Base-by-base conservation (phyloP, 2,329 filamentous ascomycete genomes). In the Zasmidium angulare region DNA sequence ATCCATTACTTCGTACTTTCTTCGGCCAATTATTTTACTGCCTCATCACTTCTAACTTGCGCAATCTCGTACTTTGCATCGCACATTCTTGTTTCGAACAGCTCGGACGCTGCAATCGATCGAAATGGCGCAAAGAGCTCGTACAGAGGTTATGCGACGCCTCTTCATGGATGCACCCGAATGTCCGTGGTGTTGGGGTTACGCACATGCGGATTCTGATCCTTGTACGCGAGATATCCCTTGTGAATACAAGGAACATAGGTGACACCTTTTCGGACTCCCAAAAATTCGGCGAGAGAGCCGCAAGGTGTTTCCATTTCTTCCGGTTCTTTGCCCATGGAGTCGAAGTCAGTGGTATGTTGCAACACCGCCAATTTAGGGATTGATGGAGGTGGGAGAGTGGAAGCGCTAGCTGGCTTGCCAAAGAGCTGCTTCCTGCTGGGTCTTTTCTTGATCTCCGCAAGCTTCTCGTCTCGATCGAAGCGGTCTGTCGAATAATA, bases 391-490 rank as follows among this genome's bases (percentile, higher is more conserved):
- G 36, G 26, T 24, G 36, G 36, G 22, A 26, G 26, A 4, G n/a
- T 21, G 9, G 64, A 58, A 14, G 54, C 43, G 2, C 40, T 47
- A 11, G 61, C 50, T 10, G 62, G 52, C 47, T 66, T 68, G 26
- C 66, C 65, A 36, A 71, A 69, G 22, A 68, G 56, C 24, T 69
- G 62, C 59, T 78, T 79, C 31, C 74, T 69, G 1, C 69, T 71
- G 2, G 74, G 74, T 1, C 77, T 69, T 14, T 59, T 54, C 24
- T 61, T 62, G 58, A 74, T 83, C 75, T 84, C 86, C 72, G 83
- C 85, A 57, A 87, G 79, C 75, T 83, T 85, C 58, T 75, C 78
- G 6, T 81, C 78, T n/a, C 80, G 79, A 36, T 79, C 79, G 12
- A 48, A 65, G 55, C 3, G 50, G 26, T 40, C 56, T 60, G 11